phyloP scores from a whole-genome alignment of 2,329 filamentous ascomycete genomes.

The Byssochlamys sp. region DNA sequence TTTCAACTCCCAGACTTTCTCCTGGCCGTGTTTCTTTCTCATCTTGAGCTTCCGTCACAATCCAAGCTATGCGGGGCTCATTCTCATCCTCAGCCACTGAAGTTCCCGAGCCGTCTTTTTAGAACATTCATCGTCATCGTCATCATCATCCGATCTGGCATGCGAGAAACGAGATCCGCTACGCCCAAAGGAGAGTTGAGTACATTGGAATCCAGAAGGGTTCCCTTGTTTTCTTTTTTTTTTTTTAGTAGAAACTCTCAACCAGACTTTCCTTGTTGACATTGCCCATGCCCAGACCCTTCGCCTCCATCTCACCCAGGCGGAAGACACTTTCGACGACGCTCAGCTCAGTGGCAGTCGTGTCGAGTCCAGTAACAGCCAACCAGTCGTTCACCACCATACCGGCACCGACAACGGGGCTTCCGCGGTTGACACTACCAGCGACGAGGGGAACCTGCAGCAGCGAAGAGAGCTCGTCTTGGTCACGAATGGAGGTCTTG shows the following conservation, averaged over 20 bases:
- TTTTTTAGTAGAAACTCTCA: conserved; percentile 83
- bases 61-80: background rate
- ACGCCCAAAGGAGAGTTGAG: conserved; percentile 5
- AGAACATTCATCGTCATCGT: background rate
- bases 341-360: conserved; percentile 91
- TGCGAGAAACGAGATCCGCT: background rate
- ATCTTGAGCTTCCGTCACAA: background rate
- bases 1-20: no score
- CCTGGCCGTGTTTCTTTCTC: background rate
- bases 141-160: background rate
- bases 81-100: background rate
- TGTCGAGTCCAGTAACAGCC: conserved; percentile 85
- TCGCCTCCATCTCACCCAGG: conserved; percentile 66
- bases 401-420: conserved; percentile 86
- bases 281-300: conserved; percentile 49
- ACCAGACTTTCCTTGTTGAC: conserved; percentile 93
- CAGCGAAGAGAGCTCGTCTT: conserved; percentile 88
- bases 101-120: background rate
- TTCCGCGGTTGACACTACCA: conserved; percentile 85
- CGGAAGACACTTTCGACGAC: conserved; percentile 95
- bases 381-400: conserved; percentile 98
- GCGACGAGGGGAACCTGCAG: conserved; percentile 93
- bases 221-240: conserved; percentile 14
- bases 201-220: conserved; percentile 6
- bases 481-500: conserved; percentile 92